phyloP scores from a whole-genome alignment of 768 basidiomycete species.

The Cyclocybe aegerita region DNA sequence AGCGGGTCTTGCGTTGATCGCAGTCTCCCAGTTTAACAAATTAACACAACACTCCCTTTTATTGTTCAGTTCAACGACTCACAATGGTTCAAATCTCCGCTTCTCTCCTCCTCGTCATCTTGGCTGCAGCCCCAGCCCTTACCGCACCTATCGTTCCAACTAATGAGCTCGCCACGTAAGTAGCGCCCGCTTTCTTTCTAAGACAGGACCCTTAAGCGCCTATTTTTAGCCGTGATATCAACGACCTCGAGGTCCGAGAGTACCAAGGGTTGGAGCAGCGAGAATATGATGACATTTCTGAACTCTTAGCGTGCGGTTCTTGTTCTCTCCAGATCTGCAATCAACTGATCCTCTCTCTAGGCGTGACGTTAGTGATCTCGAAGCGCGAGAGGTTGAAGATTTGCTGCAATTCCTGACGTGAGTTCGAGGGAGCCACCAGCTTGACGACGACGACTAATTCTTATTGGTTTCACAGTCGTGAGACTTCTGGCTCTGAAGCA shows the following conservation, averaged over 20 bases:
- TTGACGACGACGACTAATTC: too few species aligned
- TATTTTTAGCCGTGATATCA: background rate
- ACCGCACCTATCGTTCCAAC: background rate
- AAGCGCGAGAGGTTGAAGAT: background rate
- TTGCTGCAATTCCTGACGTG: background rate
- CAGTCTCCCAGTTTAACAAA: background rate
- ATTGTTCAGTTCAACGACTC: background rate
- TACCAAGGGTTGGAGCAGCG: background rate
- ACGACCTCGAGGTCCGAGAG: background rate
- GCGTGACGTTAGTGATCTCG: background rate
- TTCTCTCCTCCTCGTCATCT: background rate
- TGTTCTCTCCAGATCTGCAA: too few species aligned
- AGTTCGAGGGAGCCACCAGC: background rate
- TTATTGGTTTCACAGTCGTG: background rate
- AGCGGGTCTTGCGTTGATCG: background rate
- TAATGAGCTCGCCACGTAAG: background rate
- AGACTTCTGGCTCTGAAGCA: background rate
- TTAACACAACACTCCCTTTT: background rate
- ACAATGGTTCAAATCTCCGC: background rate
- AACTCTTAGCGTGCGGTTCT: too few species aligned
- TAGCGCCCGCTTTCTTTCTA: background rate
- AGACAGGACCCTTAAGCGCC: background rate
- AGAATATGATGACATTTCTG: background rate
- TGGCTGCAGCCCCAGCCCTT: background rate
- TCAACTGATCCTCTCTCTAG: background rate